Conservation (phyloP, 192 early-diverging fungal species). For the Podila verticillata region DNA sequence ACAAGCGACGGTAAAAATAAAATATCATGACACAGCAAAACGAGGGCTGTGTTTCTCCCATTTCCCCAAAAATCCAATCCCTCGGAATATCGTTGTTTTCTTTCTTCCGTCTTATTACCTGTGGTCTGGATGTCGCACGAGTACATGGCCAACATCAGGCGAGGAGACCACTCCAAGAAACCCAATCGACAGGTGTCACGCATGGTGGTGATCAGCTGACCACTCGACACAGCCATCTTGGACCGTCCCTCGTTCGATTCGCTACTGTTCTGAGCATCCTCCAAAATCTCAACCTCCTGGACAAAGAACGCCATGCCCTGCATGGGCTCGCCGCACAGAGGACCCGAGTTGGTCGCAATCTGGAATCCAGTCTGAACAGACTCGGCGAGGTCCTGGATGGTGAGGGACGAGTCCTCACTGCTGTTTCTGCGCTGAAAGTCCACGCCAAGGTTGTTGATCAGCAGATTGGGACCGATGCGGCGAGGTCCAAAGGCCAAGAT, state of each 20-base stretch:
- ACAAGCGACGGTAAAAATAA: background rate
- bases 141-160: slow-evolving; percentile 96
- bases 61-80: background rate
- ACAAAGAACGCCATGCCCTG: slow-evolving; percentile 85
- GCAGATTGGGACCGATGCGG: slow-evolving; percentile 80
- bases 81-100: too few relatives aligned
- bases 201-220: slow-evolving; percentile 90
- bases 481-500: slow-evolving; percentile 89
- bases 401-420: slow-evolving; percentile 19
- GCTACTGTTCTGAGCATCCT: slow-evolving; percentile 22
- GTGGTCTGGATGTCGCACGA: slow-evolving; percentile 95
- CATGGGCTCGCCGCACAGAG: slow-evolving; percentile 94
- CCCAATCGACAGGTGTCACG: slow-evolving; percentile 83
- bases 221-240: slow-evolving; percentile 59
- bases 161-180: slow-evolving; percentile 94
- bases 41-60: background rate
- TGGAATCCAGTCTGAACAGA: slow-evolving; percentile 93
- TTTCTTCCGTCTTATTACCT: slow-evolving; percentile 50
- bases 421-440: slow-evolving; percentile 29
- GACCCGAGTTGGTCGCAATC: slow-evolving; percentile 86
- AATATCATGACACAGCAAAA: background rate
- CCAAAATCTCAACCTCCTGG: slow-evolving; percentile 64
- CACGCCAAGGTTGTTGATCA: slow-evolving; percentile 67
- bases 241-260: slow-evolving; percentile 52
- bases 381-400: slow-evolving; percentile 76